A percentile compares a stretch with the other conserved stretches of the same genome.
These are phyloP conservation scores for Volutella citrinella DNA, from an alignment of 2,329 filamentous ascomycete species.

Conservation along the genomic window DNA sequence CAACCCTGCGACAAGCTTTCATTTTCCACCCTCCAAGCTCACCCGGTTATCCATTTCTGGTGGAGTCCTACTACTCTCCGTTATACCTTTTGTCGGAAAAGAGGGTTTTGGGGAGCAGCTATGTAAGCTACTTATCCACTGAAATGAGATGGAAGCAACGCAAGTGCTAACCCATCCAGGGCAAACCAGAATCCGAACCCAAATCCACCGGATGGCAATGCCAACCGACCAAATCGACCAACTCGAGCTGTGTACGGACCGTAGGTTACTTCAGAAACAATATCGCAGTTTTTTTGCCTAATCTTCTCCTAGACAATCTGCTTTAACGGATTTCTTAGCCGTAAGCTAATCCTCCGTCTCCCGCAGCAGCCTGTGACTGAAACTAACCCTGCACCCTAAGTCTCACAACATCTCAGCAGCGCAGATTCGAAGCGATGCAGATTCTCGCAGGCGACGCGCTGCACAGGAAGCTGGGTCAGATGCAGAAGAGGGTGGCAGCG, in stretches of 20 bases:
- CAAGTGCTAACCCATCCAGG: not conserved
- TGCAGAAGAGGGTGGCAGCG: conserved; percentile 12
- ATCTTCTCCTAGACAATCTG: conserved; percentile 40
- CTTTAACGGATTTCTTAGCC: conserved; percentile 52
- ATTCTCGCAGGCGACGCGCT: conserved; percentile 43
- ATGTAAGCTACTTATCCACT: not conserved
- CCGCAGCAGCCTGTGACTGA: too few relatives aligned
- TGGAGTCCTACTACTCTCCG: too few relatives aligned
- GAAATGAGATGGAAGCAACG: not conserved
- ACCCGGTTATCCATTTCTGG: too few relatives aligned
- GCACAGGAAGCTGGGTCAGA: conserved; percentile 6
- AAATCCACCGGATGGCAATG: too few relatives aligned
- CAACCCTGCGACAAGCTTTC: conserved; percentile 6
- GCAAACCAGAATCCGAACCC: not conserved
- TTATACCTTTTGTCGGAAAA: too few relatives aligned
- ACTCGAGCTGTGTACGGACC: conserved; percentile 37
- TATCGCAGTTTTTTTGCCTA: not conserved
- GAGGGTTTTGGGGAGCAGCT: not conserved
- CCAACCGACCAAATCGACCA: too few relatives aligned
- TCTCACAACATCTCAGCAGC: conserved; percentile 69
- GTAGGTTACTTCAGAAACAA: conserved; percentile 24
- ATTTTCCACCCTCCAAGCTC: conserved; percentile 4
- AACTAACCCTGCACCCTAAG: too few relatives aligned
- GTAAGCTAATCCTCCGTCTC: too few relatives aligned
- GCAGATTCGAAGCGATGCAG: conserved; percentile 51